A percentile compares a stretch with the other conserved stretches of the same genome.
Evolutionary conservation across 495 filamentous ascomycete species (phyloP).

Genomic region (Talaromyces ruber): DNA sequence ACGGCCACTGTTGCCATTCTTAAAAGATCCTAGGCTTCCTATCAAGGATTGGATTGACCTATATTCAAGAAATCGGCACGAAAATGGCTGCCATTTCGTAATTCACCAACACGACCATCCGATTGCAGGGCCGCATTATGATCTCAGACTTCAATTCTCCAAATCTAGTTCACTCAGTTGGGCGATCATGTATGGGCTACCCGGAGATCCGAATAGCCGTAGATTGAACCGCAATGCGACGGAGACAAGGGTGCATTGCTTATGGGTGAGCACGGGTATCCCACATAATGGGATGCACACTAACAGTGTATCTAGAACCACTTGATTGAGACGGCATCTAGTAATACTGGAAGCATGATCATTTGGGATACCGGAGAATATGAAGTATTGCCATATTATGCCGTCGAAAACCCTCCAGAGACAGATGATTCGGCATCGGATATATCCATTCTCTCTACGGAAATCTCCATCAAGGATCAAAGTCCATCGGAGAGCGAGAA

Average conservation of each 20-base stretch:
- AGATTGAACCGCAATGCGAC: slow-evolving; percentile 53
- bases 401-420: slow-evolving; percentile 20
- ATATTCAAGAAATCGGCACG: slow-evolving; percentile 40
- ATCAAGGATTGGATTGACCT: slow-evolving; percentile 41
- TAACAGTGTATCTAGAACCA: slow-evolving; percentile 42
- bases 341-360: slow-evolving; percentile 51
- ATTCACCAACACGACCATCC: slow-evolving; percentile 67
- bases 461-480: background rate
- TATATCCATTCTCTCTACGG: slow-evolving; percentile 6
- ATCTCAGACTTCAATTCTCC: slow-evolving; percentile 59
- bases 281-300: background rate
- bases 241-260: slow-evolving; percentile 57
- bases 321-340: slow-evolving; percentile 55
- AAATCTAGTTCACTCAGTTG: slow-evolving; percentile 54
- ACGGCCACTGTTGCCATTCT: slow-evolving; percentile 11
- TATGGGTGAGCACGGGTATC: slow-evolving; percentile 46
- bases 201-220: slow-evolving; percentile 52
- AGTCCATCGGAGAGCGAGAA: slow-evolving; percentile 42
- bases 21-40: slow-evolving; percentile 24
- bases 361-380: slow-evolving; percentile 69
- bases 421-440: slow-evolving; percentile 37
- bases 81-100: slow-evolving; percentile 50
- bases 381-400: slow-evolving; percentile 40
- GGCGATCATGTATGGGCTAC: slow-evolving; percentile 59
- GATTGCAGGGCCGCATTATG: slow-evolving; percentile 54